A percentile compares a stretch with the other conserved stretches of the same genome.
Evolutionary conservation across 1,284 basidiomycete species (phyloP).

Genomic region (Moesziomyces globuligerus): DNA sequence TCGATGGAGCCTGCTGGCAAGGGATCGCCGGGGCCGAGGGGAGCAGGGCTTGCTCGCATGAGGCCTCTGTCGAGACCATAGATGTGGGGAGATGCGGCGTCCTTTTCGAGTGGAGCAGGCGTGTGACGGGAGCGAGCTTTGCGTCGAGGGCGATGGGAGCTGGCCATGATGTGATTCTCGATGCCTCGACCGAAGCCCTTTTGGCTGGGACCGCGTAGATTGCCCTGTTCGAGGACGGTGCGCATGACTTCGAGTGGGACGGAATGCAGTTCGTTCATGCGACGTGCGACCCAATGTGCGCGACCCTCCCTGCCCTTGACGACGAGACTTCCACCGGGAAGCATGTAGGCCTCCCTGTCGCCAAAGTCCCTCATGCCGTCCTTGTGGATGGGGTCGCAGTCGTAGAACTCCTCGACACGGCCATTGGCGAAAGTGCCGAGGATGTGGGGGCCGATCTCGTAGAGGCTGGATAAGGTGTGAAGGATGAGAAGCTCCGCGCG

Average conservation of each 20-base stretch:
- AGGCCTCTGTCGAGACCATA: conserved; percentile 34
- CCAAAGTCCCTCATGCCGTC: conserved; percentile 62
- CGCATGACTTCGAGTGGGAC: conserved; percentile 65
- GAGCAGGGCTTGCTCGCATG: conserved; percentile 51
- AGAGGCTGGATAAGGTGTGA: conserved; percentile 64
- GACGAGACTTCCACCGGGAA: conserved; percentile 37
- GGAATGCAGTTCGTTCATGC: conserved; percentile 66
- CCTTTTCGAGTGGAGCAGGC: conserved; percentile 15
- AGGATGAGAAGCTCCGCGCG: conserved; percentile 64
- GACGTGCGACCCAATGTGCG: conserved; percentile 64
- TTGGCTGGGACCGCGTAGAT: conserved; percentile 51
- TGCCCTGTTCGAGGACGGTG: conserved; percentile 65
- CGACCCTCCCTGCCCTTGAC: conserved; percentile 55
- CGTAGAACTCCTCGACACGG: conserved; percentile 64
- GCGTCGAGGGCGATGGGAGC: conserved; percentile 57
- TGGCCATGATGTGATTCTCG: conserved; percentile 64
- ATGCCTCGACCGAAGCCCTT: conserved; percentile 65
- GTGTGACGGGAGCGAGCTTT: conserved; percentile 31
- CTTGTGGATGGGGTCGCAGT: conserved; percentile 61
- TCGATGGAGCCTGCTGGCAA: conserved; percentile 30
- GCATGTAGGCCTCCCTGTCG: conserved; percentile 45
- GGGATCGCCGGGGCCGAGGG: conserved; percentile 28
- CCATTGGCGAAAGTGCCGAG: conserved; percentile 66
- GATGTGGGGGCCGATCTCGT: conserved; percentile 66
- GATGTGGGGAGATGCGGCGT: conserved; percentile 13